These are phyloP conservation scores for Diplodia seriata DNA, from an alignment of 2,329 filamentous ascomycete genomes.

Conservation along the genomic window DNA sequence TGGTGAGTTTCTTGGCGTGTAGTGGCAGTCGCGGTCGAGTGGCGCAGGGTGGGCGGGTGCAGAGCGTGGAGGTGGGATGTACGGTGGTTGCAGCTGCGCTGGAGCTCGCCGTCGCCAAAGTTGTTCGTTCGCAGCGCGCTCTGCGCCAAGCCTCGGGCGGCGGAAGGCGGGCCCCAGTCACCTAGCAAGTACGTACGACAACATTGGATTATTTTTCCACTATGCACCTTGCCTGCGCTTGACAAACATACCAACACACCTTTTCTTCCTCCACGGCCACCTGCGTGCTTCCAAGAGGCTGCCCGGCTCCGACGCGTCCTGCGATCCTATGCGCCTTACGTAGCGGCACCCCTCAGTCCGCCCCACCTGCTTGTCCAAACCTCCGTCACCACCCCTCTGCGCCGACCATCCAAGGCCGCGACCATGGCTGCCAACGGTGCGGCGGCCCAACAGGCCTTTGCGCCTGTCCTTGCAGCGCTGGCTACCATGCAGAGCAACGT, in stretches of 20 bases:
- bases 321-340: conserved; percentile 33
- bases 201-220: conserved; percentile 32
- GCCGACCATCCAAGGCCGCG: conserved; percentile 28
- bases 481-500: conserved; percentile 87
- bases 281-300: conserved; percentile 11
- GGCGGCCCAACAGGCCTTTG: conserved; percentile 73
- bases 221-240: conserved; percentile 29
- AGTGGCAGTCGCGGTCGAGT: background rate
- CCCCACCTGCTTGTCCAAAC: conserved; percentile 32
- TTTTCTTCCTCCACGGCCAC: background rate
- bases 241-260: conserved; percentile 12
- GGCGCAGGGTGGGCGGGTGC: background rate
- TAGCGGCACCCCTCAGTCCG: conserved; percentile 33
- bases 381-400: conserved; percentile 29
- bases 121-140: conserved; percentile 21
- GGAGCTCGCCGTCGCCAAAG: conserved; percentile 27
- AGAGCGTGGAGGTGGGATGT: conserved; percentile 1
- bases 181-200: conserved; percentile 25
- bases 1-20: background rate
- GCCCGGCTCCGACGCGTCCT: conserved; percentile 16
- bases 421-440: conserved; percentile 73
- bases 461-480: conserved; percentile 85
- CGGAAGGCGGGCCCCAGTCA: conserved; percentile 29
- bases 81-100: conserved; percentile 9
- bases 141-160: conserved; percentile 25